Conservation (phyloP, 2,329 filamentous ascomycete species). For the Amauroascus verrucosus region DNA sequence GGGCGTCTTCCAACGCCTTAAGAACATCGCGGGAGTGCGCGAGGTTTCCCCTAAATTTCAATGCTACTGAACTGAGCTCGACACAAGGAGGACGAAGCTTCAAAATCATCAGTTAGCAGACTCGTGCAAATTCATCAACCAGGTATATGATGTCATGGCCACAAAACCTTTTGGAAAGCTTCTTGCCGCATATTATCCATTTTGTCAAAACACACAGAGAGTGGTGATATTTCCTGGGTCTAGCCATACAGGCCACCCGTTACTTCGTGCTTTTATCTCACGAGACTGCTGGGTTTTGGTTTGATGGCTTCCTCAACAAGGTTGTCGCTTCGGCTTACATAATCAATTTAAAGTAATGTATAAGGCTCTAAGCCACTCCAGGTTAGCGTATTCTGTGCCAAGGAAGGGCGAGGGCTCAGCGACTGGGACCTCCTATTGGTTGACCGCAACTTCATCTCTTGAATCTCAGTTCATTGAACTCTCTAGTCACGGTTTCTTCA, state of each 20-base stretch:
- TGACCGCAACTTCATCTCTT: too few relatives aligned
- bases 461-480: too few relatives aligned
- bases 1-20: slow-evolving; percentile 38
- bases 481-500: too few relatives aligned
- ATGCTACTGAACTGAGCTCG: slow-evolving; percentile 45
- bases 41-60: slow-evolving; percentile 41
- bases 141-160: background rate
- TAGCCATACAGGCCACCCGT: background rate
- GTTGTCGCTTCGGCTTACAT: background rate
- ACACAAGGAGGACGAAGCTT: slow-evolving; percentile 52
- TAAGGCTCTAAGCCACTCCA: too few relatives aligned
- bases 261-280: background rate
- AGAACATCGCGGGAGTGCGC: slow-evolving; percentile 40
- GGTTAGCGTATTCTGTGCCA: too few relatives aligned
- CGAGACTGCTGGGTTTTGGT: too few relatives aligned
- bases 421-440: too few relatives aligned
- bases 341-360: background rate
- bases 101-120: slow-evolving; percentile 6
- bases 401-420: too few relatives aligned
- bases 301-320: too few relatives aligned
- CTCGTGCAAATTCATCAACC: background rate
- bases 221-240: background rate
- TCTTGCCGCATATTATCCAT: slow-evolving; percentile 31
- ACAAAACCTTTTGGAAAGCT: slow-evolving; percentile 33
- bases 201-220: background rate